Conservation (phyloP, 2,329 filamentous ascomycete species). For the Fusarium neocosmosporiellum region DNA sequence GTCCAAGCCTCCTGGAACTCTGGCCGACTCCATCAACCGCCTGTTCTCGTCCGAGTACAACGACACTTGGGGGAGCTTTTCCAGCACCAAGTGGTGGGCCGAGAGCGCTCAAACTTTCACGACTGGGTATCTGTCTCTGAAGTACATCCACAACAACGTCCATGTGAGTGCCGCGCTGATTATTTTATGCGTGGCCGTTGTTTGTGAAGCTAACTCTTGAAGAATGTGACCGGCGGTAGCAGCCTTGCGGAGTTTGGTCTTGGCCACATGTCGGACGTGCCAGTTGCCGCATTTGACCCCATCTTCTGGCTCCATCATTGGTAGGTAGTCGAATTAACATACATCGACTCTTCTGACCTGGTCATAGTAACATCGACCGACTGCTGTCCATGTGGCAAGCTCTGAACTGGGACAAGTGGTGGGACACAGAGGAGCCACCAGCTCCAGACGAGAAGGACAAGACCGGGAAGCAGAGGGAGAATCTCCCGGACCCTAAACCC, state of each 20-base stretch:
- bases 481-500: neutral
- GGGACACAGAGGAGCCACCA: neutral
- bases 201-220: neutral
- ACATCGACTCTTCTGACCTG: neutral
- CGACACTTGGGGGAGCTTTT: neutral
- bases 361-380: constrained; percentile 18
- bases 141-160: constrained; percentile 55
- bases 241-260: neutral
- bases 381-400: constrained; percentile 25
- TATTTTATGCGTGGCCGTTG: neutral
- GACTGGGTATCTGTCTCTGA: constrained; percentile 42
- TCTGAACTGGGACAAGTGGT: constrained; percentile 24
- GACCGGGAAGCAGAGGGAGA: too few relatives aligned
- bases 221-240: neutral
- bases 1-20: constrained; percentile 38
- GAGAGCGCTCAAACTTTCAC: constrained; percentile 7
- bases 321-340: neutral
- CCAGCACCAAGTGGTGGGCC: neutral
- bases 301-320: constrained; percentile 72
- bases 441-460: neutral
- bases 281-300: constrained; percentile 72
- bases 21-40: constrained; percentile 37
- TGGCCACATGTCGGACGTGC: constrained; percentile 66
- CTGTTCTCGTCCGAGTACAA: constrained; percentile 35
- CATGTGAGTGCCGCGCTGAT: constrained; percentile 38